Percentiles rank a stretch among this genome's conserved stretches.
These are phyloP conservation scores for Metarhizium anisopliae DNA, from an alignment of 2,329 filamentous ascomycete genomes.

Conservation along the genomic window DNA sequence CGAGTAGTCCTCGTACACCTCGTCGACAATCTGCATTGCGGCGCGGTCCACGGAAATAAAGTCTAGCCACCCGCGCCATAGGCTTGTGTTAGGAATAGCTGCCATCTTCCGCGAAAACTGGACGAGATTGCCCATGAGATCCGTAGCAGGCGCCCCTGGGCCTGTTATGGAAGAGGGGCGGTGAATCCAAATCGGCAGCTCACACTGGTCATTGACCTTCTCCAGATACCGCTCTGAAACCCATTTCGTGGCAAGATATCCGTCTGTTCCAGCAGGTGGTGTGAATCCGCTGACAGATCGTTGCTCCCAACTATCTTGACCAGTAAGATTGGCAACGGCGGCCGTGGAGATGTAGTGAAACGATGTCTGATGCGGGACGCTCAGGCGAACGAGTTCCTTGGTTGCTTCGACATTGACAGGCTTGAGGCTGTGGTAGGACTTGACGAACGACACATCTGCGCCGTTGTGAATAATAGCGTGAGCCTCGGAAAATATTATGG, in stretches of 20 bases:
- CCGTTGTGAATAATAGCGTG: slow-evolving; percentile 41
- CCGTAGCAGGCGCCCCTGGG: background rate
- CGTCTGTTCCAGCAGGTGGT: slow-evolving; percentile 14
- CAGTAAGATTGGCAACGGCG: background rate
- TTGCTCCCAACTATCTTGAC: background rate
- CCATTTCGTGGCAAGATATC: slow-evolving; percentile 24
- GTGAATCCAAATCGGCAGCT: slow-evolving; percentile 6
- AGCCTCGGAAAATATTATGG: background rate
- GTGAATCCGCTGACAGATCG: background rate
- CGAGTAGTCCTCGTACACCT: no score
- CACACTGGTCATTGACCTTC: slow-evolving; percentile 6
- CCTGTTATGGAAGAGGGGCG: slow-evolving; percentile 2
- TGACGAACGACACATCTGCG: slow-evolving; percentile 23
- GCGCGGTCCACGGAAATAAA: no score
- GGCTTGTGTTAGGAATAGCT: no score
- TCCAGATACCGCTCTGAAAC: slow-evolving; percentile 20
- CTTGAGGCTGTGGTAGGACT: slow-evolving; percentile 19
- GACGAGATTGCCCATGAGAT: no score
- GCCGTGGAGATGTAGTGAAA: slow-evolving; percentile 26
- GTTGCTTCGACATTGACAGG: slow-evolving; percentile 20
- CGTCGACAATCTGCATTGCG: no score
- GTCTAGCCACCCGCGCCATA: no score
- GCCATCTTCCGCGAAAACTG: no score
- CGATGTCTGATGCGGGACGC: slow-evolving; percentile 14
- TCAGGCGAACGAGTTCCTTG: slow-evolving; percentile 15